These are phyloP conservation scores for Spizellomyces punctatus DNA, from an alignment of 192 early-diverging fungal species.

Conservation along the genomic window DNA sequence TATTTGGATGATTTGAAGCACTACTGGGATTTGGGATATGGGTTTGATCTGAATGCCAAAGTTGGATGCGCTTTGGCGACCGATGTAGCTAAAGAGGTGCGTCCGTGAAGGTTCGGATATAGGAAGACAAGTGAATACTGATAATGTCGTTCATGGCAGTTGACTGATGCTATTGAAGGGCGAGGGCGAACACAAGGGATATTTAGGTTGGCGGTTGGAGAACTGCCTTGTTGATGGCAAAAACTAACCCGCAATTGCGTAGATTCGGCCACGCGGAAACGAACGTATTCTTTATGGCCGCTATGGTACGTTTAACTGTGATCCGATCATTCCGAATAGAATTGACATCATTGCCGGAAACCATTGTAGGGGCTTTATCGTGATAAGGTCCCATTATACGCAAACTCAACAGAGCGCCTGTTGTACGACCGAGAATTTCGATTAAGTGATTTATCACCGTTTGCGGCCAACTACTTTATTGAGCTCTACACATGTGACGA, in stretches of 20 bases:
- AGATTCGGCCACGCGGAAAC: constrained; percentile 12
- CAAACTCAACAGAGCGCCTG: constrained; percentile 2
- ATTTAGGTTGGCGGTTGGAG: background rate
- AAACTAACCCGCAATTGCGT: too few relatives aligned
- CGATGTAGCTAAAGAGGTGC: background rate
- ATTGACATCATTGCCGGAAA: background rate
- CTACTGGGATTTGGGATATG: constrained; percentile 9
- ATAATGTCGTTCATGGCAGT: too few relatives aligned
- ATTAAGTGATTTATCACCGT: background rate
- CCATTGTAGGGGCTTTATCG: background rate
- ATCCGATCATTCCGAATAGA: background rate
- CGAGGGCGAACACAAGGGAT: background rate
- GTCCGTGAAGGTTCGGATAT: too few relatives aligned
- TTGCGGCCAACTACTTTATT: constrained; percentile 6
- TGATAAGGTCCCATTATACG: background rate
- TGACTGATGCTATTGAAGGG: background rate
- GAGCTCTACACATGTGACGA: constrained; percentile 2
- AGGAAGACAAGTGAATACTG: too few relatives aligned
- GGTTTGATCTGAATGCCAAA: background rate
- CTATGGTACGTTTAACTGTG: background rate
- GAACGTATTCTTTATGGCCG: constrained; percentile 2
- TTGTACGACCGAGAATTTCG: constrained; percentile 5
- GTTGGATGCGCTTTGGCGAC: constrained; percentile 8
- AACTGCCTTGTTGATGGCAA: too few relatives aligned
- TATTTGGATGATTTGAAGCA: constrained; percentile 10